These are phyloP conservation scores for Beta lomatogona DNA, from an alignment of 179 eudicot genomes.

Conservation along the genomic window DNA sequence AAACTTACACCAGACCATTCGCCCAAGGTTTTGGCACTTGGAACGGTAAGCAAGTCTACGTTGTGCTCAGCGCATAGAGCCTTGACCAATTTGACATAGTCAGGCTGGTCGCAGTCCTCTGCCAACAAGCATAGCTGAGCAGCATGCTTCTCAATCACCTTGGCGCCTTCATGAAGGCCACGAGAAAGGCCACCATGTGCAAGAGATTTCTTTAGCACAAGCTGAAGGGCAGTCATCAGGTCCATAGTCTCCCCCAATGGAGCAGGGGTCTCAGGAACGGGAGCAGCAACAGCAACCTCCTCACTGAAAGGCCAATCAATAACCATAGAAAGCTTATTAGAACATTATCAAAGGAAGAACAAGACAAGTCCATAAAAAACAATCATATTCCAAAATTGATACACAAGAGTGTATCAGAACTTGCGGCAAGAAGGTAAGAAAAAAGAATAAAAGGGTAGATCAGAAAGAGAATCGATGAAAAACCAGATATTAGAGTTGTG, in stretches of 20 bases:
- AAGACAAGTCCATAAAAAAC: no score
- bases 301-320: slow-evolving; percentile 20
- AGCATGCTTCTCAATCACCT: slow-evolving; percentile 53
- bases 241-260: slow-evolving; percentile 47
- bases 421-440: no score
- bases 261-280: slow-evolving; percentile 29
- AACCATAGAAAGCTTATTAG: no score
- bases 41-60: slow-evolving; percentile 42
- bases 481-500: no score
- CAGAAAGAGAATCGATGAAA: no score
- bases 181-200: slow-evolving; percentile 52
- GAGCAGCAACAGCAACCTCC: slow-evolving; percentile 29
- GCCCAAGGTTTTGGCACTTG: slow-evolving; percentile 48
- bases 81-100: slow-evolving; percentile 47
- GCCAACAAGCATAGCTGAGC: slow-evolving; percentile 55
- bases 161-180: slow-evolving; percentile 47
- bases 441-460: no score
- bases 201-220: slow-evolving; percentile 43
- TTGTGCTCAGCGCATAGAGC: slow-evolving; percentile 54
- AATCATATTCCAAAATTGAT: no score
- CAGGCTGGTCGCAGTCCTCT: slow-evolving; percentile 52
- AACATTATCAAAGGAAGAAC: no score
- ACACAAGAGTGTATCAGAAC: no score
- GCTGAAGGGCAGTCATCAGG: slow-evolving; percentile 46
- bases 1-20: slow-evolving; percentile 55